A percentile compares a stretch with the other conserved stretches of the same genome.
These are phyloP conservation scores for Xenoacremonium recifei DNA, from an alignment of 2,329 filamentous ascomycete species.

Conservation along the genomic window DNA sequence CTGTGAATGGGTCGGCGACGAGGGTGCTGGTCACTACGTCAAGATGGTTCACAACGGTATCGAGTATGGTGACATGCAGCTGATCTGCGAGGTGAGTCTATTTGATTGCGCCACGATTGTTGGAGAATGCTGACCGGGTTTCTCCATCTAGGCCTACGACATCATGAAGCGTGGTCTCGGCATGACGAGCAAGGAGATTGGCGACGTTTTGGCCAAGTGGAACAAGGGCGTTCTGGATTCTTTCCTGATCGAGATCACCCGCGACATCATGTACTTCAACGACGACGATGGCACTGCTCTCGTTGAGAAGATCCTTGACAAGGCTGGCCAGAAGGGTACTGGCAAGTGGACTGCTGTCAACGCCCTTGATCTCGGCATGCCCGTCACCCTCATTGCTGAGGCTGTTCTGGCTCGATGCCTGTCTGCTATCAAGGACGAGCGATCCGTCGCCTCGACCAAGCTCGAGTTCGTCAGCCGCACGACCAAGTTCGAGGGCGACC, in stretches of 20 bases:
- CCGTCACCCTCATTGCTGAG: slow-evolving; percentile 96
- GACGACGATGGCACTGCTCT: slow-evolving; percentile 89
- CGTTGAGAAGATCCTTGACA: slow-evolving; percentile 98
- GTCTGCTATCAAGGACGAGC: slow-evolving; percentile 92
- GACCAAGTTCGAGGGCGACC: slow-evolving; percentile 81
- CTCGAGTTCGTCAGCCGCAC: slow-evolving; percentile 74
- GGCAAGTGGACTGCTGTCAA: slow-evolving; percentile 99
- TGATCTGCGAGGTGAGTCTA: slow-evolving; percentile 86
- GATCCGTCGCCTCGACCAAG: slow-evolving; percentile 74
- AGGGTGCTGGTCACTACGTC: slow-evolving; percentile 99
- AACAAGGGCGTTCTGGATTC: slow-evolving; percentile 98
- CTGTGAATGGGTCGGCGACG: slow-evolving; percentile 99
- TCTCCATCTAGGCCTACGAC: slow-evolving; percentile 79
- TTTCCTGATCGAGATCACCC: slow-evolving; percentile 98
- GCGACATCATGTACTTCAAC: slow-evolving; percentile 97
- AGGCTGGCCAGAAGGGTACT: slow-evolving; percentile 98
- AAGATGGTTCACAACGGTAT: slow-evolving; percentile 99
- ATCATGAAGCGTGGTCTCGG: slow-evolving; percentile 99
- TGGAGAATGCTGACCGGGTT: slow-evolving; percentile 16
- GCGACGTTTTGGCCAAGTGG: slow-evolving; percentile 91
- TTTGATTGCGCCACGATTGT: not conserved
- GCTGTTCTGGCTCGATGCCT: slow-evolving; percentile 93
- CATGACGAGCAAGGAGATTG: slow-evolving; percentile 88
- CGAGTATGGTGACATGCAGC: slow-evolving; percentile 99
- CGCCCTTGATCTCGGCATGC: slow-evolving; percentile 96